Conservation (phyloP, 1,284 basidiomycete genomes). For the Neolentinus lepideus region DNA sequence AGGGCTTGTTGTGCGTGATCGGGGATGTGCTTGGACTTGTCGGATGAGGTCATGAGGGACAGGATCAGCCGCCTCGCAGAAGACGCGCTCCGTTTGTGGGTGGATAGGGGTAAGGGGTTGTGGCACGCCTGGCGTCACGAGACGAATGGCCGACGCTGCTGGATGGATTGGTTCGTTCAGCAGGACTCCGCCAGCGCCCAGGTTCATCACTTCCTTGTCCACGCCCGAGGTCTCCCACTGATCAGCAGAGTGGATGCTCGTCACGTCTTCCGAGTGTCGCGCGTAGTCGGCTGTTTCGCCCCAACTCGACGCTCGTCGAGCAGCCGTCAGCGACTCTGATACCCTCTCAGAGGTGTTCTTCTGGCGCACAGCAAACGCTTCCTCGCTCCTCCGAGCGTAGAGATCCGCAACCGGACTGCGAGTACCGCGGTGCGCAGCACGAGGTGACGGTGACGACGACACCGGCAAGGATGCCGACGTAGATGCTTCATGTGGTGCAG, state of each 20-base stretch:
- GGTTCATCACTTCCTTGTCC: not conserved
- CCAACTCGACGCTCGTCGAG: constrained; percentile 60
- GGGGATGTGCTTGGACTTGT: not conserved
- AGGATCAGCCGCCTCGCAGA: not conserved
- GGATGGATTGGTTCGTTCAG: not conserved
- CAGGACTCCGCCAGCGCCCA: constrained; percentile 1
- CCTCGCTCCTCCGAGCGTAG: constrained; percentile 21
- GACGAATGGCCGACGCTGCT: not conserved
- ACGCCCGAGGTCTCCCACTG: constrained; percentile 9
- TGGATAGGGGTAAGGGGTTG: not conserved
- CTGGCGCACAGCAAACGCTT: constrained; percentile 8
- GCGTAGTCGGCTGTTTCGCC: constrained; percentile 37
- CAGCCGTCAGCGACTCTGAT: constrained; percentile 21
- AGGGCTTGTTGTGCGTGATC: constrained; percentile 17
- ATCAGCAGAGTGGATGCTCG: constrained; percentile 45
- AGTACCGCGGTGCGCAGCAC: not conserved
- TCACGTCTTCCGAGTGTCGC: constrained; percentile 35
- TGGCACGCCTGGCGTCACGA: not conserved
- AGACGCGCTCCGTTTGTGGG: not conserved
- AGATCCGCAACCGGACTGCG: not conserved
- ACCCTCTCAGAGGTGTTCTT: not conserved
- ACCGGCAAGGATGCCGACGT: constrained; percentile 4
- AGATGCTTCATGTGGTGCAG: constrained; percentile 9
- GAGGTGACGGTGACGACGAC: constrained; percentile 2
- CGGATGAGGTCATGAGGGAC: not conserved